Base-by-base conservation (phyloP, 768 basidiomycete species). In the Serendipita sp. region DNA sequence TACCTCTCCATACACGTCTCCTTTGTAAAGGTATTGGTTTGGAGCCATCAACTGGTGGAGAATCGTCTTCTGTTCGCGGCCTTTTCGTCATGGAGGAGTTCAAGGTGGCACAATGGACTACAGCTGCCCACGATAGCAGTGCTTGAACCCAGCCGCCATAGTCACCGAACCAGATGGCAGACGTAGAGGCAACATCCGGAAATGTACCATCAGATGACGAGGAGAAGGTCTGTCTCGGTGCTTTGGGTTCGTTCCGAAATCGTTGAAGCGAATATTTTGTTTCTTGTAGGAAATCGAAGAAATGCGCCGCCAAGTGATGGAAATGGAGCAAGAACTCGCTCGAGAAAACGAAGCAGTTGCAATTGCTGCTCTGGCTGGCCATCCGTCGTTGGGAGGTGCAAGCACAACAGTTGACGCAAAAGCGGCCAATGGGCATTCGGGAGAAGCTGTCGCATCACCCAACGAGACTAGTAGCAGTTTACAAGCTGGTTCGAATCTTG, bases 401-500 rank as follows among this genome's bases (percentile, higher is more conserved):
- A 32, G 48, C 48, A 18, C 48, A 32, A 18, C 48, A 51, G 30
- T 60, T 28, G 32, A 45, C 13, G 64, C 67, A 11, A 64, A 62
- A n/a, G 66, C 66, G n/a, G 67, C 65, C 30, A 64, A 65, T 1
- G 63, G 37, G 30, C 38, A 60, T 7, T 18, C 63, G 0, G 85
- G 85, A 30, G 86, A 83, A 66, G 84, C 84, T 71, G 76, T 82
- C 69, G 82, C 80, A 63, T 35, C 24, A 60, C 24, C 37, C 68
- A 79, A 80, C 34, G 79, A 79, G 13, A 34, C 63, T 54, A 75
- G 73, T 58, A 75, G 76, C 64, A 76, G 72, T 63, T 77, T 81
- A 63, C 85, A 83, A 80, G 87, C 88, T 69, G 84, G 83, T 0
- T 92, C 92, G 70, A 92, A 96, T 70, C 93, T 94, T 38, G 88